Evolutionary conservation across 2,329 filamentous ascomycete genomes (phyloP), one percentile per base, ranked within the genome.

Genomic region (Penicillium sp.): DNA sequence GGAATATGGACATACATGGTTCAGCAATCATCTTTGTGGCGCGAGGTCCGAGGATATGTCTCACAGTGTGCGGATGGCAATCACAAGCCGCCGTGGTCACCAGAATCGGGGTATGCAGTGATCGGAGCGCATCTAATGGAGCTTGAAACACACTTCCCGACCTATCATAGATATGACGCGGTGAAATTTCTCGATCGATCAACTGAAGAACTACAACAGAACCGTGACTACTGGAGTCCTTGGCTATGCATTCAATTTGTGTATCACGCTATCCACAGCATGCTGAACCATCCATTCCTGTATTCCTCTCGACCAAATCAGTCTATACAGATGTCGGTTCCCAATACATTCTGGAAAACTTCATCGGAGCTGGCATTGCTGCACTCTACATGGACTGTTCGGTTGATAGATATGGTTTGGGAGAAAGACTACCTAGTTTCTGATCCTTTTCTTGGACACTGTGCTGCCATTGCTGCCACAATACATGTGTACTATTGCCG

Each of bases 301-400:
- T 68, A 53, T 38, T 61, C 58, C 7, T 57, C 58, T 7, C 58
- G 51, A 8, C 58, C 58, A 23, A 47, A 60, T 28, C 58, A 54
- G 21, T 58, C 51, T 38, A 43, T 43, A 7, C 58, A 79, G 47
- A 63, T 79, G 47, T 74, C 72, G 2, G 77, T 78, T 5, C 77
- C 77, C 0, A 79, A 79, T 51, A 78, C 77, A 0, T 80, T 80
- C 52, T 80, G 77, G 77, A 69, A 74, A 35, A 66, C 74, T 3
- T 79, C 76, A 0, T 78, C 75, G 0, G 77, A 80, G 59, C 64
- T 76, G 16, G 77, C 76, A 0, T 63, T 80, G 1, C 64, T 79
- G 1, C 77, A 80, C 46, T 71, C 75, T 2, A 79, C 77, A 0
- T 80, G 77, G 77, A 77, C 79, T 43, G 75, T 75, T n/a, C 70